Evolutionary conservation across 257 asterid species (phyloP).

Genomic region (Nicotiana otophora): DNA sequence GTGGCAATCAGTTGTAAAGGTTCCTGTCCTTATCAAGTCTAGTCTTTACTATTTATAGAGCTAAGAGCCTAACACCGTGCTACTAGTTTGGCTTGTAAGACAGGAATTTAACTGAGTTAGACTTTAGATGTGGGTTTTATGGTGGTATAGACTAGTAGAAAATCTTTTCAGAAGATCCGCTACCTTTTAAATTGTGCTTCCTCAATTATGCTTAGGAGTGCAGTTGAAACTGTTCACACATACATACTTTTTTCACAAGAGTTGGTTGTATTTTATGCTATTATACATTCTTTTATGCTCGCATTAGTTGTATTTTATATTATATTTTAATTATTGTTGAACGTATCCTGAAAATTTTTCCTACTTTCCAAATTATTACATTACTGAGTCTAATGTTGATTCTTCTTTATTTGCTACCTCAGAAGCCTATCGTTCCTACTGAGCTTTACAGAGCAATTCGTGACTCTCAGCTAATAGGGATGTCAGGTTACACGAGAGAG

Average conservation of each 20-base stretch:
- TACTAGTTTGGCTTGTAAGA: not conserved
- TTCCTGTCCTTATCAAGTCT: not conserved
- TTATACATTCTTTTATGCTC: not conserved
- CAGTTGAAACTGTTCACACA: not conserved
- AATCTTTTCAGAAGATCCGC: not conserved
- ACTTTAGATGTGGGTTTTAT: not conserved
- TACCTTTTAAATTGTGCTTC: not conserved
- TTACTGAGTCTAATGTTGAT: not conserved
- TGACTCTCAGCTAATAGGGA: constrained; percentile 62
- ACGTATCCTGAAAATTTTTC: not conserved
- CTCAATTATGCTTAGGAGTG: not conserved
- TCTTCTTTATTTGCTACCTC: constrained; percentile 14
- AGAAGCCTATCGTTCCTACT: constrained; percentile 62
- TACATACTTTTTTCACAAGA: not conserved
- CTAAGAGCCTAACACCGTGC: not conserved
- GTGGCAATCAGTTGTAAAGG: not conserved
- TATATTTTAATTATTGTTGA: not conserved
- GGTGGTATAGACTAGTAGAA: not conserved
- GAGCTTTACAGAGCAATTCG: constrained; percentile 61
- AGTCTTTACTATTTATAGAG: not conserved
- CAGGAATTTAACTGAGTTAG: not conserved
- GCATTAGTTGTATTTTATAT: not conserved
- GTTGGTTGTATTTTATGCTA: not conserved
- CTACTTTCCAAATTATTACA: not conserved
- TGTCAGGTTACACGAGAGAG: constrained; percentile 67